Conservation (phyloP, 441 rosid species). For the Erysimum cheiri region DNA sequence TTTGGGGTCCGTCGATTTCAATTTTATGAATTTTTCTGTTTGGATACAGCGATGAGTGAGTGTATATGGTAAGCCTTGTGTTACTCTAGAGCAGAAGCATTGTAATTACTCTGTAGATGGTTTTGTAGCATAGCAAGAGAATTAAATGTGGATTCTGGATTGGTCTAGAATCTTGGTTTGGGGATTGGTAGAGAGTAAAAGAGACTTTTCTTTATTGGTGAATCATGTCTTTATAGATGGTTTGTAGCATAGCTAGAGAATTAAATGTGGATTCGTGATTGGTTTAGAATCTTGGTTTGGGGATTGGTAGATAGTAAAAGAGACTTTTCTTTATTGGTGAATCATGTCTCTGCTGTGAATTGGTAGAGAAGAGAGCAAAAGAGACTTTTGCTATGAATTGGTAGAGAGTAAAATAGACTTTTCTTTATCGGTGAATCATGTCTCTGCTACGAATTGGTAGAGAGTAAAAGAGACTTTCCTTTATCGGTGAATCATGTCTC, state of each 20-base stretch:
- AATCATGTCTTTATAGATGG: too few species aligned
- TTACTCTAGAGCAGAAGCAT: slow-evolving; percentile 1
- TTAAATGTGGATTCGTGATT: not conserved
- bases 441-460: not conserved
- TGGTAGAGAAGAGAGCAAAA: too few species aligned
- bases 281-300: slow-evolving; percentile 4
- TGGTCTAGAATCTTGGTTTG: slow-evolving; percentile 4
- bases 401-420: too few species aligned
- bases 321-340: not conserved
- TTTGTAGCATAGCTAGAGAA: not conserved
- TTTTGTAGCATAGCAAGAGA: not conserved
- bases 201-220: not conserved
- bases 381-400: too few species aligned
- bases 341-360: not conserved
- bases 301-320: not conserved
- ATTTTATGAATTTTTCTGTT: not conserved
- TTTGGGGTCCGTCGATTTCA: too few species aligned
- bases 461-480: too few species aligned
- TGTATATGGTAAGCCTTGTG: not conserved
- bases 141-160: not conserved
- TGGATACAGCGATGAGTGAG: not conserved
- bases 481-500: too few species aligned
- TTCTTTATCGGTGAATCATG: too few species aligned
- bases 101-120: not conserved
- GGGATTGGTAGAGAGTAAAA: not conserved